phyloP scores from a whole-genome alignment of 306 rosid species.

The Pterocarpus santalinus region DNA sequence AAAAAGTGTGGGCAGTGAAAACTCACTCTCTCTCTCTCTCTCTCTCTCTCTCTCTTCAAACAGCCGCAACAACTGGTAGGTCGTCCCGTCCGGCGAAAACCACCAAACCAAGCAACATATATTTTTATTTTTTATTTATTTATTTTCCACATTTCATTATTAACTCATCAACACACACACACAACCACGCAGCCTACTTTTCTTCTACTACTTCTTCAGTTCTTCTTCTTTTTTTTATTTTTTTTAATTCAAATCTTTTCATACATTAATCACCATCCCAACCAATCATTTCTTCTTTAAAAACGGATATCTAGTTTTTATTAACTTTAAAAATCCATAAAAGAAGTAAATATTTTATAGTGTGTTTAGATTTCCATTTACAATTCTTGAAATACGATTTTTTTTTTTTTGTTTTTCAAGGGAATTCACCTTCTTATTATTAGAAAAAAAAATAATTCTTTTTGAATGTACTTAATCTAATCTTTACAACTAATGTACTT shows the following conservation, averaged over 20 bases:
- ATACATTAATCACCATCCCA: constrained; percentile 15
- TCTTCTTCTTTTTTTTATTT: no score
- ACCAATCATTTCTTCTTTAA: background rate
- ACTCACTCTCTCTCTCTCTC: constrained; percentile 41
- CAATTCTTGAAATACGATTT: no score
- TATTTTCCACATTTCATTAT: constrained; percentile 16
- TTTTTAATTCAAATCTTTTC: constrained; percentile 13
- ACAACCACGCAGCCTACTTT: background rate
- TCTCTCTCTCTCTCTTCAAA: constrained; percentile 64
- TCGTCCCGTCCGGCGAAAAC: constrained; percentile 82
- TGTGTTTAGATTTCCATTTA: no score
- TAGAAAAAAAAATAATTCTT: no score
- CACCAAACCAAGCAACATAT: constrained; percentile 79
- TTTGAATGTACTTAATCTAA: no score
- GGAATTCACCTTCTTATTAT: no score
- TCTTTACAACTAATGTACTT: no score
- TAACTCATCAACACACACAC: constrained; percentile 28
- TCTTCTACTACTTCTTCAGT: background rate
- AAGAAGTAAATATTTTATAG: no score
- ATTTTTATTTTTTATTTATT: background rate
- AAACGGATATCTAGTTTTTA: background rate
- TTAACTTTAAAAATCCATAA: background rate
- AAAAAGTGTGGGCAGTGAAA: background rate
- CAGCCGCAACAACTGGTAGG: constrained; percentile 95
- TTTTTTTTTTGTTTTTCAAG: no score